These are phyloP conservation scores for Xylaria sp. DNA, from an alignment of 2,329 filamentous ascomycete species.

Conservation along the genomic window DNA sequence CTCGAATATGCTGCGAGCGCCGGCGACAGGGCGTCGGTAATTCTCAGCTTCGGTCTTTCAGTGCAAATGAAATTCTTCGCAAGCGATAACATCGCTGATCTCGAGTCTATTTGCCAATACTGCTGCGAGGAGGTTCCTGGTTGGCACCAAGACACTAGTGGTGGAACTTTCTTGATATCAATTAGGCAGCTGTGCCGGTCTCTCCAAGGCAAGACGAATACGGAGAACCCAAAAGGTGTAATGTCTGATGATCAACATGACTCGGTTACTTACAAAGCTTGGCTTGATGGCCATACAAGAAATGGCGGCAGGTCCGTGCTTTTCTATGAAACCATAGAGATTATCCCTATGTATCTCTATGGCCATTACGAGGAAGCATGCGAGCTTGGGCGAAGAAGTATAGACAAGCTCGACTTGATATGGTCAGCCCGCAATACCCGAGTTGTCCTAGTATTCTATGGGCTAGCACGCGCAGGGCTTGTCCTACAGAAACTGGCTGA, in stretches of 20 bases:
- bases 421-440: constrained; percentile 71
- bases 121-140: constrained; percentile 79
- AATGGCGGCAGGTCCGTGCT: constrained; percentile 73
- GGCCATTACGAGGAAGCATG: constrained; percentile 71
- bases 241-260: constrained; percentile 77
- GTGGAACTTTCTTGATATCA: constrained; percentile 75
- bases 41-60: constrained; percentile 76
- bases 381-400: constrained; percentile 64
- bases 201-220: constrained; percentile 77
- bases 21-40: constrained; percentile 77
- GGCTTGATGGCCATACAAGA: constrained; percentile 62
- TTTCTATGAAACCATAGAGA: constrained; percentile 75
- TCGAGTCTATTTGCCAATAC: constrained; percentile 77
- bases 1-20: constrained; percentile 73
- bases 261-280: constrained; percentile 67
- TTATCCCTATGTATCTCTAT: constrained; percentile 71
- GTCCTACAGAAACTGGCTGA: constrained; percentile 63
- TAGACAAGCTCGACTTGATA: constrained; percentile 60
- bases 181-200: constrained; percentile 75
- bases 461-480: constrained; percentile 65
- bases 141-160: constrained; percentile 77
- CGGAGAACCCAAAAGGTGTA: constrained; percentile 62
- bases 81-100: constrained; percentile 74
- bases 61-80: constrained; percentile 76
- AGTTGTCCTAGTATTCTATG: constrained; percentile 69